Evolutionary conservation across 345 rosid species (phyloP).

Genomic region (Citrus mangshanensis): DNA sequence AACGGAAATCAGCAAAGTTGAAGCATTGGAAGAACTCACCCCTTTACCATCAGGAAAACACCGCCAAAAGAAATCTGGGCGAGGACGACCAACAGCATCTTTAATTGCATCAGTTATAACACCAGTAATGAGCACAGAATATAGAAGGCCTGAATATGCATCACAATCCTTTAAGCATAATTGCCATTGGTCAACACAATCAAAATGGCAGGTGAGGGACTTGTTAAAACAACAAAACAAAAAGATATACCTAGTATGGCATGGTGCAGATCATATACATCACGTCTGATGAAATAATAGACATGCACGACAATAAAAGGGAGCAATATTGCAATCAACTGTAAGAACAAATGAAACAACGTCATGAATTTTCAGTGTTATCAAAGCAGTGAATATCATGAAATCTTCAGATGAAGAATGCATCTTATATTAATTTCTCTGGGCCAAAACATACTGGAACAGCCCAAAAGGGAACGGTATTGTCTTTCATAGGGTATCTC

Average conservation of each 20-base stretch:
- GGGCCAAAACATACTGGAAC: slow-evolving; percentile 62
- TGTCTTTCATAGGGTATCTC: slow-evolving; percentile 66
- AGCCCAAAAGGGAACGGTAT: slow-evolving; percentile 83
- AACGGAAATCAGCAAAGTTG: background rate
- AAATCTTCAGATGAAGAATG: slow-evolving; percentile 3
- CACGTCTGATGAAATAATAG: slow-evolving; percentile 69
- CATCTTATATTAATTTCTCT: background rate
- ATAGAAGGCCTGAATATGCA: slow-evolving; percentile 62
- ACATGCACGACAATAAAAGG: slow-evolving; percentile 53
- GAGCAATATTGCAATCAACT: slow-evolving; percentile 69
- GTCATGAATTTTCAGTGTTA: background rate
- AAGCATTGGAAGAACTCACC: slow-evolving; percentile 36
- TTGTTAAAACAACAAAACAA: slow-evolving; percentile 5
- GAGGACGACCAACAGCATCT: slow-evolving; percentile 92
- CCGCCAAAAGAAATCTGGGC: slow-evolving; percentile 97
- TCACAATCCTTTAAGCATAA: slow-evolving; percentile 5
- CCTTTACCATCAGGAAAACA: slow-evolving; percentile 91
- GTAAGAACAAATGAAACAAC: slow-evolving; percentile 22
- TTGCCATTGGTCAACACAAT: background rate
- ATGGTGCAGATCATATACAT: slow-evolving; percentile 87
- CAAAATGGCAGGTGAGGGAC: slow-evolving; percentile 10
- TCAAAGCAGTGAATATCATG: slow-evolving; percentile 12
- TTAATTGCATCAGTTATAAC: slow-evolving; percentile 91
- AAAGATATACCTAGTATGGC: slow-evolving; percentile 68
- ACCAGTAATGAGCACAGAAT: slow-evolving; percentile 69